phyloP scores from a whole-genome alignment of 1,284 basidiomycete species.

The Puccinia coronata region DNA sequence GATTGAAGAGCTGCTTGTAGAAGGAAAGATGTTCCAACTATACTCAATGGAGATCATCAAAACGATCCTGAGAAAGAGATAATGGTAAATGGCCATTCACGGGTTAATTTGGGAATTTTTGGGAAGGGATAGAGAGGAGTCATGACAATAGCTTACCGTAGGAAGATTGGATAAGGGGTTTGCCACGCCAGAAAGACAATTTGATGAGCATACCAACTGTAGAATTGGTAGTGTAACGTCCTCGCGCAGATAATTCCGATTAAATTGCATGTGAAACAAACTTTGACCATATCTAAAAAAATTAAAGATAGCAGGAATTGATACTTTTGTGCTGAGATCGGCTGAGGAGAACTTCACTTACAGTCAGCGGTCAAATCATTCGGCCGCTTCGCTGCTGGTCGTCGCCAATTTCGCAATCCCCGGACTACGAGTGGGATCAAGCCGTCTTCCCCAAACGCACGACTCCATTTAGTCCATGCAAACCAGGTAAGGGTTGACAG shows the following conservation, averaged over 20 bases:
- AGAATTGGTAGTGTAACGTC: constrained; percentile 98
- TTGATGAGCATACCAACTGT: constrained; percentile 94
- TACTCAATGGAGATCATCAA: constrained; percentile 73
- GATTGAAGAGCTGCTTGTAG: constrained; percentile 71
- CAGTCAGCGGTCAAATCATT: constrained; percentile 16
- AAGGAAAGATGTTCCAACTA: constrained; percentile 83
- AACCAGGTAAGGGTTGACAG: constrained; percentile 67
- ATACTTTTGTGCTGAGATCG: not conserved
- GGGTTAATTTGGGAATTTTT: constrained; percentile 13
- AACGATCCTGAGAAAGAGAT: constrained; percentile 63
- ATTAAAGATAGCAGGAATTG: not conserved
- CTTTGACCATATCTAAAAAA: constrained; percentile 71
- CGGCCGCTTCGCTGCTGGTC: constrained; percentile 33
- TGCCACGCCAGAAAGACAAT: constrained; percentile 81
- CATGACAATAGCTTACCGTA: constrained; percentile 65
- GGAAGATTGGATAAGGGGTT: constrained; percentile 66
- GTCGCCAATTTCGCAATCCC: constrained; percentile 65
- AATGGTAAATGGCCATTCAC: constrained; percentile 29
- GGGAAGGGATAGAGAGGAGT: not conserved
- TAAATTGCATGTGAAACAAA: constrained; percentile 86
- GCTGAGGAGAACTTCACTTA: not conserved
- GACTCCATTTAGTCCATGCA: constrained; percentile 69
- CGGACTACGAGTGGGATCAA: constrained; percentile 65
- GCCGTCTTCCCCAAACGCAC: constrained; percentile 65
- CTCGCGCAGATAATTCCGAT: constrained; percentile 88